Evolutionary conservation across 1,284 basidiomycete species (phyloP).

Genomic region (Macrocystidia cucumis): DNA sequence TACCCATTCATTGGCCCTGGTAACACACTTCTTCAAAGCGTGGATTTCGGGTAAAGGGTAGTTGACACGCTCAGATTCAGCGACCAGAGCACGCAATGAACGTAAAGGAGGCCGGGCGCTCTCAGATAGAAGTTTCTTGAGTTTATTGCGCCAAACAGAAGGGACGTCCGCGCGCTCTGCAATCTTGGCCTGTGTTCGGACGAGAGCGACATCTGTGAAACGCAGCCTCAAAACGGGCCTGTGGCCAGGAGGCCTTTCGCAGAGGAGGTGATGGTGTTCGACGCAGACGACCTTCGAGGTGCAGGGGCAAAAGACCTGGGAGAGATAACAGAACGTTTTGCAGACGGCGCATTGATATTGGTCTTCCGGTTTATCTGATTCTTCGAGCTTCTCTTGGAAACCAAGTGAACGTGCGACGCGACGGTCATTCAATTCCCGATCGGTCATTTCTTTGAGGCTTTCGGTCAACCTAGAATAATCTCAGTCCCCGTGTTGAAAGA

Average conservation of each 20-base stretch:
- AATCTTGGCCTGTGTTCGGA: constrained; percentile 59
- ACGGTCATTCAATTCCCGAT: constrained; percentile 74
- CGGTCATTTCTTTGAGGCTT: constrained; percentile 84
- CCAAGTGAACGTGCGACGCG: constrained; percentile 47
- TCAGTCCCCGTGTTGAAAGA: constrained; percentile 12
- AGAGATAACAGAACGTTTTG: constrained; percentile 94
- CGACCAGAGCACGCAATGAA: constrained; percentile 67
- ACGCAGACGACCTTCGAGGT: constrained; percentile 78
- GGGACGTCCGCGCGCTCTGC: constrained; percentile 71
- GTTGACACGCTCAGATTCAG: constrained; percentile 84
- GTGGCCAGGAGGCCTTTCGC: constrained; percentile 50
- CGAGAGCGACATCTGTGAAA: constrained; percentile 75
- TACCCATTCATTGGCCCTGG: constrained; percentile 79
- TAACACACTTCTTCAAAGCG: constrained; percentile 73
- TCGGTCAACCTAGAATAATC: constrained; percentile 62
- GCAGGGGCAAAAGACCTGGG: constrained; percentile 82
- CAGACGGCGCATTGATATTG: constrained; percentile 94
- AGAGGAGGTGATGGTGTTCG: constrained; percentile 77
- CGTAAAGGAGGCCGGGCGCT: constrained; percentile 69
- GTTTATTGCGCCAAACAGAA: constrained; percentile 65
- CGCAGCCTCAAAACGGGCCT: constrained; percentile 71
- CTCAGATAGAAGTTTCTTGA: constrained; percentile 61
- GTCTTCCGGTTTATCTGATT: constrained; percentile 81
- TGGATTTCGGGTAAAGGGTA: constrained; percentile 67
- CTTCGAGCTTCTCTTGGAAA: constrained; percentile 65